Evolutionary conservation across 371 early-diverging fungal species (phyloP).

Genomic region (Quaeritorhiza haematococci): DNA sequence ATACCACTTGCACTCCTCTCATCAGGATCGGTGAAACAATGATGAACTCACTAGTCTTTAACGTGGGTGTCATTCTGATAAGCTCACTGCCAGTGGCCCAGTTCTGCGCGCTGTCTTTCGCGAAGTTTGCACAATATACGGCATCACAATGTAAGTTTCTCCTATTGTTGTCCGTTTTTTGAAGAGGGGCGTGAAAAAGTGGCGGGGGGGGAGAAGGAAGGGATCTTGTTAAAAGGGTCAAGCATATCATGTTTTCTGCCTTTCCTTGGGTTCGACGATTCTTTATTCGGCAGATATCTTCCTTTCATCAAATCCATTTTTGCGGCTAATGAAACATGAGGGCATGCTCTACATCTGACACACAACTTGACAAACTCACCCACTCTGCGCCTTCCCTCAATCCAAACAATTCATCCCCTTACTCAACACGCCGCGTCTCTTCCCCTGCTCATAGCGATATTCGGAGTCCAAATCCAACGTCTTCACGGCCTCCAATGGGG

Average conservation of each 20-base stretch:
- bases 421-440: not conserved
- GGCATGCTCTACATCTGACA: not conserved
- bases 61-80: slow-evolving; percentile 48
- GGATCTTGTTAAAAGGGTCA: not conserved
- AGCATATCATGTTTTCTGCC: not conserved
- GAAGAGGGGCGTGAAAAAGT: no score
- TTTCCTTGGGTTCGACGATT: no score
- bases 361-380: no score
- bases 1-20: slow-evolving; percentile 1
- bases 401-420: not conserved
- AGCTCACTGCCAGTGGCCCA: slow-evolving; percentile 47
- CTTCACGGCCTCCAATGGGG: slow-evolving; percentile 36
- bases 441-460: slow-evolving; percentile 34
- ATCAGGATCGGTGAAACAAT: slow-evolving; percentile 47
- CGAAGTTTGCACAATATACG: slow-evolving; percentile 42
- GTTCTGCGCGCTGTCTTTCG: slow-evolving; percentile 48
- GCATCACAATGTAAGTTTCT: slow-evolving; percentile 38
- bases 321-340: no score
- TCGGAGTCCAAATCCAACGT: slow-evolving; percentile 45
- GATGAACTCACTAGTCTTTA: slow-evolving; percentile 54
- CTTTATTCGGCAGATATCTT: no score
- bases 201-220: not conserved
- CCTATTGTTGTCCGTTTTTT: not conserved
- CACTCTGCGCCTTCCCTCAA: no score
- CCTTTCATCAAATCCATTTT: no score